Conservation (phyloP, 176 grass and related monocot genomes). For the Secale cereale region DNA sequence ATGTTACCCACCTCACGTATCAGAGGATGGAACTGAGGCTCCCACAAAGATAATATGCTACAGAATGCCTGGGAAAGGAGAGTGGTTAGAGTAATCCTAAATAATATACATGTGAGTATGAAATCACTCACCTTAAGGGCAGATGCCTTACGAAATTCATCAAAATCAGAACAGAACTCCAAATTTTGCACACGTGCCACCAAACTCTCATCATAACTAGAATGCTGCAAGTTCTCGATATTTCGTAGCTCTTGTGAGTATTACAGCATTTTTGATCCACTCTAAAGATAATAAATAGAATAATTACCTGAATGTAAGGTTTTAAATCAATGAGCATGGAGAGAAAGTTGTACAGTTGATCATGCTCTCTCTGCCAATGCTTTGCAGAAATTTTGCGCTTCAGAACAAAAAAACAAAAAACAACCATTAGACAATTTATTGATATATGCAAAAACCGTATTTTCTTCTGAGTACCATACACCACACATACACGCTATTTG, state of each 20-base stretch:
- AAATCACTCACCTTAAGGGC: background rate
- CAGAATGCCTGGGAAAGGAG: background rate
- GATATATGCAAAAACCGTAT: background rate
- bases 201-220: background rate
- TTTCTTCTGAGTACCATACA: too few species aligned
- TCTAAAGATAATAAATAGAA: background rate
- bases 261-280: background rate
- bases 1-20: conserved; percentile 5
- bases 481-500: too few species aligned
- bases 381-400: conserved; percentile 6
- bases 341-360: background rate
- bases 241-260: background rate
- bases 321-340: background rate
- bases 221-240: background rate
- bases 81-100: conserved; percentile 1
- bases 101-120: background rate
- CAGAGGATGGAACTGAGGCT: conserved; percentile 26
- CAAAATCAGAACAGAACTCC: background rate
- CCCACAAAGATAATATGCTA: background rate
- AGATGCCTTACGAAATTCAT: background rate
- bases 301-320: conserved; percentile 1
- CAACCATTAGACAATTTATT: background rate
- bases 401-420: background rate
- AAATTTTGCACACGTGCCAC: background rate
- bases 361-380: background rate